phyloP scores from a whole-genome alignment of 176 grass and related monocot species.

The Triticum turgidum region DNA sequence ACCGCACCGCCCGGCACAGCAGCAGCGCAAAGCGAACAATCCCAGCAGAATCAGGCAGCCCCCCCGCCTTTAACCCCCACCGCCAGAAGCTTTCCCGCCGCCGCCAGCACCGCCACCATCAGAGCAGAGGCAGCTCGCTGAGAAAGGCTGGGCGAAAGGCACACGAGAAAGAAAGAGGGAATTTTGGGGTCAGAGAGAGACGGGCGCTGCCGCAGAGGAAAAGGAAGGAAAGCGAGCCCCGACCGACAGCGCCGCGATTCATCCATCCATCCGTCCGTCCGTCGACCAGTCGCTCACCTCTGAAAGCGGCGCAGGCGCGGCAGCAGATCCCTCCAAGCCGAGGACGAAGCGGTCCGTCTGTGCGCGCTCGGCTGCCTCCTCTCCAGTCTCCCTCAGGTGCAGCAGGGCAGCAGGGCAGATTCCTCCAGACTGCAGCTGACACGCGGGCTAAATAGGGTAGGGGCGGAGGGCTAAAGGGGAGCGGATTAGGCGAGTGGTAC shows the following conservation, averaged over 20 bases:
- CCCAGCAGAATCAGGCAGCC: no score
- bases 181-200: slow-evolving; percentile 43
- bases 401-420: neutral
- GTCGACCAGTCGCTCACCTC: slow-evolving; percentile 28
- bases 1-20: slow-evolving; percentile 4
- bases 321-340: slow-evolving; percentile 48
- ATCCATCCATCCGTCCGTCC: slow-evolving; percentile 42
- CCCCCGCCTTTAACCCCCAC: no score
- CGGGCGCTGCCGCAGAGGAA: slow-evolving; percentile 19
- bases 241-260: slow-evolving; percentile 29
- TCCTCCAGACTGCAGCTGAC: slow-evolving; percentile 23
- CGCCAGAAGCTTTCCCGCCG: slow-evolving; percentile 28
- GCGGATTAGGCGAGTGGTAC: neutral
- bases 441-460: slow-evolving; percentile 2
- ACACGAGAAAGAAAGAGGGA: neutral
- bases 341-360: slow-evolving; percentile 16
- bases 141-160: no score
- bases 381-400: slow-evolving; percentile 10
- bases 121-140: neutral
- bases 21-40: no score
- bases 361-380: no score
- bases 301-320: slow-evolving; percentile 1
- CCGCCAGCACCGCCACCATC: slow-evolving; percentile 13
- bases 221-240: neutral
- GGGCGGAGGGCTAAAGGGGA: neutral